Evolutionary conservation across 2,329 filamentous ascomycete genomes (phyloP).

Genomic region (Fusarium penzigii): DNA sequence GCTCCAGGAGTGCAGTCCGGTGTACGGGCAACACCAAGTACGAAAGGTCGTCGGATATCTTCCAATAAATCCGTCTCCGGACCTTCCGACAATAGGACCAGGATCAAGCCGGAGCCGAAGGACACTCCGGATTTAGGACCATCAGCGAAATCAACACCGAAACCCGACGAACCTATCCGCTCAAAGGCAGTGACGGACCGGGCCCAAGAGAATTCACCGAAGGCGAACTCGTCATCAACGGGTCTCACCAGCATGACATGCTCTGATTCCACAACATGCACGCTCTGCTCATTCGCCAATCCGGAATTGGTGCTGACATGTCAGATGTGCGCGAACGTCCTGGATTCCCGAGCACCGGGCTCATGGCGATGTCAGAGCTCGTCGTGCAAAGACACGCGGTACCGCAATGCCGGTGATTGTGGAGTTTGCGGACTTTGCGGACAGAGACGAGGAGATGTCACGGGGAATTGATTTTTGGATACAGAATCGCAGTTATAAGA

Average conservation of each 20-base stretch:
- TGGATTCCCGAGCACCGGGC: conserved; percentile 55
- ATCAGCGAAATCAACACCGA: neutral
- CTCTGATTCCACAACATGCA: conserved; percentile 38
- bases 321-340: conserved; percentile 68
- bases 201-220: neutral
- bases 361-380: conserved; percentile 65
- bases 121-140: conserved; percentile 1
- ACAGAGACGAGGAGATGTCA: conserved; percentile 31
- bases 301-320: conserved; percentile 58
- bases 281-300: conserved; percentile 67
- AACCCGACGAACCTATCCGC: neutral
- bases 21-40: neutral
- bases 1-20: neutral
- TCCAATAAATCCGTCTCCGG: neutral
- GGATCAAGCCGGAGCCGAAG: conserved; percentile 15
- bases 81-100: neutral
- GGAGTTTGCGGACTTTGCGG: conserved; percentile 73
- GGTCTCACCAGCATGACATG: conserved; percentile 39
- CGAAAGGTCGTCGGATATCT: neutral
- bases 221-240: neutral
- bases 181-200: neutral
- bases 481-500: no score
- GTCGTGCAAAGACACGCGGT: conserved; percentile 56
- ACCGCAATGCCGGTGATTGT: conserved; percentile 69
- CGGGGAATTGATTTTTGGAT: no score